These are phyloP conservation scores for Xylaria sp. DNA, from an alignment of 2,329 filamentous ascomycete species.

Conservation along the genomic window DNA sequence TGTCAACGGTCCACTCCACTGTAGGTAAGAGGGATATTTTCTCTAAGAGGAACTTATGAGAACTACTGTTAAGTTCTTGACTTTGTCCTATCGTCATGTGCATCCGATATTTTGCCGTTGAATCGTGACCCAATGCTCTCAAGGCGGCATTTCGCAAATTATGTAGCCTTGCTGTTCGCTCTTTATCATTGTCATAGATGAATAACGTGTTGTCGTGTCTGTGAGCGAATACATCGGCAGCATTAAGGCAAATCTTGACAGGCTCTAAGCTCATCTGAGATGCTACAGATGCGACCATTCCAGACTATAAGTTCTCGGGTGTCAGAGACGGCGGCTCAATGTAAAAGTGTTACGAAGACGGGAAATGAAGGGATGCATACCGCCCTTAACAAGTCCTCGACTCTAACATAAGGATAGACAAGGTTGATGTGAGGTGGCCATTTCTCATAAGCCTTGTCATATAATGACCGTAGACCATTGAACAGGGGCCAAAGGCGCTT, in stretches of 20 bases:
- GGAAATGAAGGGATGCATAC: neutral
- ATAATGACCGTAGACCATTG: slow-evolving; percentile 67
- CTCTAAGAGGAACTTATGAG: slow-evolving; percentile 62
- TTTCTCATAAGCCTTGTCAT: slow-evolving; percentile 69
- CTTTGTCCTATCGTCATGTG: slow-evolving; percentile 73
- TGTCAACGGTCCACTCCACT: slow-evolving; percentile 60
- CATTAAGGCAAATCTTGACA: slow-evolving; percentile 51
- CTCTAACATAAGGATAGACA: slow-evolving; percentile 71
- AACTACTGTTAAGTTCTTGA: slow-evolving; percentile 56
- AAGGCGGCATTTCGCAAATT: slow-evolving; percentile 53
- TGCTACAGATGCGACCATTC: slow-evolving; percentile 49
- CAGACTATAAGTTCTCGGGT: neutral
- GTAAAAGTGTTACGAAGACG: neutral
- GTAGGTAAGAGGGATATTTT: slow-evolving; percentile 62
- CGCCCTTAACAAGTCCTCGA: slow-evolving; percentile 58
- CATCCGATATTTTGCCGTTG: slow-evolving; percentile 51
- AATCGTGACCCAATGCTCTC: slow-evolving; percentile 50
- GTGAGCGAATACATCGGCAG: slow-evolving; percentile 60
- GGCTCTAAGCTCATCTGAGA: slow-evolving; percentile 46
- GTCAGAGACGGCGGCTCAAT: neutral
- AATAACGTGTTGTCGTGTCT: slow-evolving; percentile 63
- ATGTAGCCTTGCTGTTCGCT: slow-evolving; percentile 42
- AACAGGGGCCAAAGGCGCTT: slow-evolving; percentile 58
- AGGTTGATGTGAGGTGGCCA: slow-evolving; percentile 77
- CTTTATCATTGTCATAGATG: slow-evolving; percentile 50